These are phyloP conservation scores for Bullera alba DNA, from an alignment of 768 basidiomycete species.

Conservation along the genomic window DNA sequence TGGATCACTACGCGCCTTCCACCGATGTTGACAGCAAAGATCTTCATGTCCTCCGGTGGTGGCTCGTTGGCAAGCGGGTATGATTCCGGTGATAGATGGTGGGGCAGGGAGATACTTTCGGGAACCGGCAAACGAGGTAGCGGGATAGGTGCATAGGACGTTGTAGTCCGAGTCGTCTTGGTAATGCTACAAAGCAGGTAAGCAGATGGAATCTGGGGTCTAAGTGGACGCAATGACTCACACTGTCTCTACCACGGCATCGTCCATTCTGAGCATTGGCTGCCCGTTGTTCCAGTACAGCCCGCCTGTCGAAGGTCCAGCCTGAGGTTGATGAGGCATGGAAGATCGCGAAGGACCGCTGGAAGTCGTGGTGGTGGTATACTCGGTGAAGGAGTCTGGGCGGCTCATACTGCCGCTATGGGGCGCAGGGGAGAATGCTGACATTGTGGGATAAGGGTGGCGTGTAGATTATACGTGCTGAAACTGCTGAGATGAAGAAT, in stretches of 20 bases:
- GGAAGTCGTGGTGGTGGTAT: too few relatives aligned
- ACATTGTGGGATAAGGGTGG: neutral
- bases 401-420: neutral
- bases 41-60: conserved; percentile 31
- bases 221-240: conserved; percentile 8
- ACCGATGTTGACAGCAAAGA: conserved; percentile 30
- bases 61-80: conserved; percentile 35
- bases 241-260: conserved; percentile 42
- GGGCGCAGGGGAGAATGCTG: neutral
- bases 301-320: conserved; percentile 1
- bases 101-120: conserved; percentile 16
- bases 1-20: conserved; percentile 30
- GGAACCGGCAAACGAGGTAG: conserved; percentile 31
- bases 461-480: too few relatives aligned
- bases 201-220: conserved; percentile 4
- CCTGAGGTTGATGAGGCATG: neutral
- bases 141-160: conserved; percentile 29
- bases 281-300: conserved; percentile 20
- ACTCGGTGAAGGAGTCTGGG: too few relatives aligned
- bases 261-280: conserved; percentile 32
- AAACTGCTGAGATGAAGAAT: neutral
- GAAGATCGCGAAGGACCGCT: too few relatives aligned
- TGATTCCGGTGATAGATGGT: conserved; percentile 13
- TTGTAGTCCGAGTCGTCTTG: conserved; percentile 35
- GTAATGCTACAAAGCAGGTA: conserved; percentile 32